Evolutionary conservation across 257 asterid species (phyloP).

Genomic region (Verbena officinalis): DNA sequence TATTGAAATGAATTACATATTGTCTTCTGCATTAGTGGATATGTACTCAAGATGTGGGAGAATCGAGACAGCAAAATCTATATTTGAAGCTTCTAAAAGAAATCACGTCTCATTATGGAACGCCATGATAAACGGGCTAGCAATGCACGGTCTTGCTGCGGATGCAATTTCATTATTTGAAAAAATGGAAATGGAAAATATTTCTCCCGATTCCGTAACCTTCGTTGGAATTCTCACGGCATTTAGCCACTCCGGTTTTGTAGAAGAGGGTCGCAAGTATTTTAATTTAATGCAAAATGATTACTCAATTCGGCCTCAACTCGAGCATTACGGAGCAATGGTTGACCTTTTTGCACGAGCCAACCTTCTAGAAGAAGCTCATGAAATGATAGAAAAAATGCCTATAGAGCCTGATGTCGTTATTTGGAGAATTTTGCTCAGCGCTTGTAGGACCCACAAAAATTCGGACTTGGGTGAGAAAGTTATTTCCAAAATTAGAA

Average conservation of each 20-base stretch:
- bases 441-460: conserved; percentile 71
- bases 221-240: conserved; percentile 72
- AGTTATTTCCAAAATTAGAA: conserved; percentile 48
- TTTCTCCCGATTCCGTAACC: conserved; percentile 64
- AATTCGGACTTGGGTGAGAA: conserved; percentile 58
- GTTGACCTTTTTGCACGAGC: conserved; percentile 74
- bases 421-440: conserved; percentile 73
- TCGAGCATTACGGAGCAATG: conserved; percentile 88
- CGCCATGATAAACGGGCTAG: conserved; percentile 73
- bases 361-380: conserved; percentile 67
- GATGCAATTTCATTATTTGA: conserved; percentile 59
- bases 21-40: conserved; percentile 75
- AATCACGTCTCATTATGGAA: conserved; percentile 69
- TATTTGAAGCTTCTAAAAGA: conserved; percentile 45
- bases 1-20: conserved; percentile 56
- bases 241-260: conserved; percentile 71
- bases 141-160: conserved; percentile 67
- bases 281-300: conserved; percentile 58
- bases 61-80: conserved; percentile 56
- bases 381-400: conserved; percentile 61
- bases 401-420: conserved; percentile 68
- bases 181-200: conserved; percentile 45
- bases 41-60: conserved; percentile 88
- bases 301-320: conserved; percentile 60
- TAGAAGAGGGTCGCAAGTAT: conserved; percentile 60